Evolutionary conservation across 495 filamentous ascomycete genomes (phyloP).

Genomic region (Niebla homalea): DNA sequence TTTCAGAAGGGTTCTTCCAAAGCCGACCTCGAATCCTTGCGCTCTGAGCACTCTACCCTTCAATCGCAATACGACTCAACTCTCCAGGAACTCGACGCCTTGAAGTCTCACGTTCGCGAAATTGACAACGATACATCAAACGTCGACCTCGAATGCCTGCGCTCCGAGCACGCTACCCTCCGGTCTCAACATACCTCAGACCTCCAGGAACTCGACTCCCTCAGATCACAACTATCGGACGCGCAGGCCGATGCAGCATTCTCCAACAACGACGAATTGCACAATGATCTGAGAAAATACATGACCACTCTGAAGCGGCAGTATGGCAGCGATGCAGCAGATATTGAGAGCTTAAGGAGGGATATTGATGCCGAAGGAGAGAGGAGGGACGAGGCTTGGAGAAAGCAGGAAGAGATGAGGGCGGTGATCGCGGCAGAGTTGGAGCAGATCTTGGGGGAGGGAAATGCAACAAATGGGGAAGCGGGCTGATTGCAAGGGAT

Average conservation of each 20-base stretch:
- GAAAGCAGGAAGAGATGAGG: slow-evolving; percentile 3
- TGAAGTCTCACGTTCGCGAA: background rate
- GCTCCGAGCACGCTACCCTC: background rate
- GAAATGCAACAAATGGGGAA: background rate
- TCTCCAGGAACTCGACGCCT: background rate
- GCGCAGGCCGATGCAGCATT: background rate
- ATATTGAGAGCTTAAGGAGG: slow-evolving; percentile 1
- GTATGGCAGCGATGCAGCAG: slow-evolving; percentile 8
- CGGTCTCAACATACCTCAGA: background rate
- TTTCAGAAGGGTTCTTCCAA: background rate
- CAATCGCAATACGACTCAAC: too few species aligned
- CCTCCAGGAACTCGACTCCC: background rate
- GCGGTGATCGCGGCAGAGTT: slow-evolving; percentile 3
- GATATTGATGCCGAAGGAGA: slow-evolving; percentile 3
- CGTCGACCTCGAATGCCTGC: too few species aligned
- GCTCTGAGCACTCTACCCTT: background rate
- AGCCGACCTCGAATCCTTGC: background rate
- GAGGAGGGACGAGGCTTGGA: slow-evolving; percentile 7
- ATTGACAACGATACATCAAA: background rate
- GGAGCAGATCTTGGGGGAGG: background rate
- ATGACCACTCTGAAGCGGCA: slow-evolving; percentile 10
- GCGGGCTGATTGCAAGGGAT: too few species aligned
- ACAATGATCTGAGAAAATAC: slow-evolving; percentile 8
- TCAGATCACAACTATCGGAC: background rate
- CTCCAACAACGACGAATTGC: slow-evolving; percentile 4